phyloP scores from a whole-genome alignment of 805 yeast species.

The Starmerella davenportii region DNA sequence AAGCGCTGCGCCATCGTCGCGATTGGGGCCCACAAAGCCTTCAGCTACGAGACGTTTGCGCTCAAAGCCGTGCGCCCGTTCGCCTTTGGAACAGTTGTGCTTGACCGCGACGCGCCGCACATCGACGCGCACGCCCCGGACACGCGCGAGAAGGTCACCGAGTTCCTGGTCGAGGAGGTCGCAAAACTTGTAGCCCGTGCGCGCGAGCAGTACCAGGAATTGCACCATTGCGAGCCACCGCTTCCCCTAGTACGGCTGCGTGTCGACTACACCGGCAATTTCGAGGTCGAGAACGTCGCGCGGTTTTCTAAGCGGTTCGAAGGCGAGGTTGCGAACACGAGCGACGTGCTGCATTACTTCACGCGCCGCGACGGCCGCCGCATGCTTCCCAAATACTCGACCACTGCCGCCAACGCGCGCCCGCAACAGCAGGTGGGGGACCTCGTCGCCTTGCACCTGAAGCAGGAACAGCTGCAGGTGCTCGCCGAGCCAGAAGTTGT shows the following conservation, averaged over 20 bases:
- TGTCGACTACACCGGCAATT: slow-evolving; percentile 82
- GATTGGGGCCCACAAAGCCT: slow-evolving; percentile 35
- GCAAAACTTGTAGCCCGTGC: slow-evolving; percentile 51
- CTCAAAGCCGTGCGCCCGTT: slow-evolving; percentile 70
- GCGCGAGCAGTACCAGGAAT: slow-evolving; percentile 29
- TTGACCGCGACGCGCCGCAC: slow-evolving; percentile 24
- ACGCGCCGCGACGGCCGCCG: slow-evolving; percentile 23
- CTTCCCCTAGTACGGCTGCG: slow-evolving; percentile 65
- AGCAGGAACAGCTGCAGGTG: slow-evolving; percentile 44
- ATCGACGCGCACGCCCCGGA: slow-evolving; percentile 33
- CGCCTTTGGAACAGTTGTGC: slow-evolving; percentile 44
- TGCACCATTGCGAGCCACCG: slow-evolving; percentile 30
- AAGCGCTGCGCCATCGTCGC: slow-evolving; percentile 61
- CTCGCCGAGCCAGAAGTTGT: slow-evolving; percentile 62
- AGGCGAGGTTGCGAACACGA: slow-evolving; percentile 78
- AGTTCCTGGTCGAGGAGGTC: slow-evolving; percentile 43
- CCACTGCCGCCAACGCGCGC: neutral
- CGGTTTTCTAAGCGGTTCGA: slow-evolving; percentile 80
- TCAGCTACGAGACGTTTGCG: slow-evolving; percentile 39
- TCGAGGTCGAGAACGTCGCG: slow-evolving; percentile 77
- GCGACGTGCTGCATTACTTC: slow-evolving; percentile 61
- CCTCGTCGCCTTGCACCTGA: slow-evolving; percentile 44
- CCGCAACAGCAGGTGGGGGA: slow-evolving; percentile 16
- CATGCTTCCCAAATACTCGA: neutral
- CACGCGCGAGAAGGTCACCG: slow-evolving; percentile 33